Percentiles rank a stretch among this genome's conserved stretches.
Conservation (phyloP, 2,329 filamentous ascomycete species). For the Pezicula neosporulosa region DNA sequence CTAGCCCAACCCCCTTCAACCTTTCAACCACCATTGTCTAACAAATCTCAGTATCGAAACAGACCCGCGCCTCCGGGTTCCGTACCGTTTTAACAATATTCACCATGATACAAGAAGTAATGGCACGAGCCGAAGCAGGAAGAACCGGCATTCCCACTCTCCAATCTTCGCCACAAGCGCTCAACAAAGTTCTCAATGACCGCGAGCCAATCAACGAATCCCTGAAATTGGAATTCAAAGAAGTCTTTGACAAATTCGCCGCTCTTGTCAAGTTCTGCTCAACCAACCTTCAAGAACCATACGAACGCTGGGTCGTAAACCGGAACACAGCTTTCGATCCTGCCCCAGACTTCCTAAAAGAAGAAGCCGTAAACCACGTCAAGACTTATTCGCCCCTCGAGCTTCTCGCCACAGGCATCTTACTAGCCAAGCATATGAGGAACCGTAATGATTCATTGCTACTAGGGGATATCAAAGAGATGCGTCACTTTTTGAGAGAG, state of each 20-base stretch:
- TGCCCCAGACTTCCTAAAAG: conserved; percentile 21
- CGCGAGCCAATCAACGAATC: conserved; percentile 20
- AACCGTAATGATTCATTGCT: conserved; percentile 24
- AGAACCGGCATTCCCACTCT: conserved; percentile 19
- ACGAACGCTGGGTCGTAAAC: conserved; percentile 19
- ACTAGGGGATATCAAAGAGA: conserved; percentile 27
- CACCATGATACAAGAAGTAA: conserved; percentile 29
- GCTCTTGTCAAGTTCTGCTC: conserved; percentile 26
- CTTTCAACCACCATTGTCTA: not conserved
- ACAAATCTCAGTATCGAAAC: conserved; percentile 27
- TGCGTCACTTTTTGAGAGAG: conserved; percentile 26
- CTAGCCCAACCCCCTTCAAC: not conserved
- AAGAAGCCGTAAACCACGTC: conserved; percentile 22
- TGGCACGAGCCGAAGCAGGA: conserved; percentile 8
- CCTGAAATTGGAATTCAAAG: conserved; percentile 25
- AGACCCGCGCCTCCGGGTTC: conserved; percentile 30
- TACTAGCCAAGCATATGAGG: conserved; percentile 27
- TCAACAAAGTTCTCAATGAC: conserved; percentile 28
- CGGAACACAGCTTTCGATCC: conserved; percentile 24
- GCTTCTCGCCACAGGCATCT: conserved; percentile 27
- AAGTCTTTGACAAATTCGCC: conserved; percentile 29
- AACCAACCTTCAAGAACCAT: conserved; percentile 11
- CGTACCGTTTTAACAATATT: conserved; percentile 31
- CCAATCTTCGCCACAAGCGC: conserved; percentile 24
- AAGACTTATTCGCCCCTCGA: conserved; percentile 32